Evolutionary conservation across 805 yeast species (phyloP).

Genomic region (Starmerella gropengiesseri): DNA sequence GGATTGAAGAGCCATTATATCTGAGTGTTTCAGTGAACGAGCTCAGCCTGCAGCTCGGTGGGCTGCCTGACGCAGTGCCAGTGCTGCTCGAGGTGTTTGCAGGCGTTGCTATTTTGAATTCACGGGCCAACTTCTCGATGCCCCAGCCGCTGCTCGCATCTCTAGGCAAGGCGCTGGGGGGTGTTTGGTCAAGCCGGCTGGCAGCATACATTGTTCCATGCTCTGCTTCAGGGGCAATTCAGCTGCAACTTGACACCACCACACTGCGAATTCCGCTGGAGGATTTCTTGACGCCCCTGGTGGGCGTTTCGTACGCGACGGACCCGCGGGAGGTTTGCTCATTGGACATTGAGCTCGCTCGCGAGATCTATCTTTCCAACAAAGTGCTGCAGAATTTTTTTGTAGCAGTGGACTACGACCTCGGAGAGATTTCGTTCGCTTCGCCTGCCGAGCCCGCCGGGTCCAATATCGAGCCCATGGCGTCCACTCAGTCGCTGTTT

Average conservation of each 20-base stretch:
- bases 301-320: no score
- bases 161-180: neutral
- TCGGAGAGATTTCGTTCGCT: constrained; percentile 8
- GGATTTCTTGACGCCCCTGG: no score
- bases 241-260: no score
- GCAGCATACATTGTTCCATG: neutral
- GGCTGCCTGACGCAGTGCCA: neutral
- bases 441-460: no score
- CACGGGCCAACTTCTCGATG: neutral
- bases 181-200: neutral
- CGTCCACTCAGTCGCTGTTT: no score
- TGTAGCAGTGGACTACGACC: constrained; percentile 12
- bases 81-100: neutral
- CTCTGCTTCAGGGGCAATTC: no score
- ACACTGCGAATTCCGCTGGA: no score
- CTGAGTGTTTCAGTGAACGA: neutral
- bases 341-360: constrained; percentile 8
- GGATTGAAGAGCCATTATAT: neutral
- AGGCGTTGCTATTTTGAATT: neutral
- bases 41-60: neutral
- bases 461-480: no score
- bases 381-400: constrained; percentile 7
- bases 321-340: no score
- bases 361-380: constrained; percentile 9
- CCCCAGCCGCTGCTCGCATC: neutral